Conservation (phyloP, 164 flowering plant genomes). For the Sedum album region DNA sequence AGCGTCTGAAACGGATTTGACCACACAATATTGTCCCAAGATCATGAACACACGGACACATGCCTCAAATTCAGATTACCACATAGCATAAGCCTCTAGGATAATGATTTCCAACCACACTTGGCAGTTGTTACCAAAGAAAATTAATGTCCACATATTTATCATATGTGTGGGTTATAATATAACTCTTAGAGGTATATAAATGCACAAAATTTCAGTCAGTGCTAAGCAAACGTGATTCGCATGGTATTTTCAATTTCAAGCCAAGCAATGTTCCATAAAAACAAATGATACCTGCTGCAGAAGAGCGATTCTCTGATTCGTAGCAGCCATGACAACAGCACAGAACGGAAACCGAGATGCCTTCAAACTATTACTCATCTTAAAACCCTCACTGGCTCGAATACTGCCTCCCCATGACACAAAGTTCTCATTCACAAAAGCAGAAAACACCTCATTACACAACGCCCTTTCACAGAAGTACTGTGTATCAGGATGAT, state of each 20-base stretch:
- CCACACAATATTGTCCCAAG: background rate
- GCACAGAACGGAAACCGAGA: constrained; percentile 90
- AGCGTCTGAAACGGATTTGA: background rate
- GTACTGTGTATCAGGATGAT: constrained; percentile 74
- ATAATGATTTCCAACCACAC: too few relatives aligned
- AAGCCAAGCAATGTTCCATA: too few relatives aligned
- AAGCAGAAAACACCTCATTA: constrained; percentile 46
- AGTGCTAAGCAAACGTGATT: background rate
- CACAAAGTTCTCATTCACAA: constrained; percentile 88
- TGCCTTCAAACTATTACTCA: constrained; percentile 97
- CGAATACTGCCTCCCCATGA: constrained; percentile 93
- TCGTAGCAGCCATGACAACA: constrained; percentile 80
- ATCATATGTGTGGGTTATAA: background rate
- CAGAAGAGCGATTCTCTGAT: constrained; percentile 84
- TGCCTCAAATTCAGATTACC: background rate
- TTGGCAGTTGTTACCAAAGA: too few relatives aligned
- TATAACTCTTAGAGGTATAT: too few relatives aligned
- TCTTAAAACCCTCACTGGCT: constrained; percentile 93
- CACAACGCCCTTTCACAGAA: constrained; percentile 75
- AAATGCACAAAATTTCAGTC: too few relatives aligned
- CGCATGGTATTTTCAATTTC: background rate
- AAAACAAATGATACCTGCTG: constrained; percentile 56
- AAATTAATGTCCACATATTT: background rate
- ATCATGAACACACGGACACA: background rate
- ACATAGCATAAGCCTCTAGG: background rate